A percentile compares a stretch with the other conserved stretches of the same genome.
Evolutionary conservation across 2,329 filamentous ascomycete genomes (phyloP).

Genomic region (Talaromyces sp.): DNA sequence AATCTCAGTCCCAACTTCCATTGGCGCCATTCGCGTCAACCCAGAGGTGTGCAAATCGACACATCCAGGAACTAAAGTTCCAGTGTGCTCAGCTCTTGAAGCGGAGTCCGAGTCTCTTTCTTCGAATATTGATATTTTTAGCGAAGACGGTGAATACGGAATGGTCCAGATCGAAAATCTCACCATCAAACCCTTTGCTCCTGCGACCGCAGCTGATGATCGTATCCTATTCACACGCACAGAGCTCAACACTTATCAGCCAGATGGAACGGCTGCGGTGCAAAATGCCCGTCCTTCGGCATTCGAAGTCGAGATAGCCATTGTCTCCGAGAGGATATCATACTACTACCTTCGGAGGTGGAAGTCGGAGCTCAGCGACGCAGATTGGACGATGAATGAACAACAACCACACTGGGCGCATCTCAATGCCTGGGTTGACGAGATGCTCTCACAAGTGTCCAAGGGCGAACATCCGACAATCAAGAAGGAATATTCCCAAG

Average conservation of each 20-base stretch:
- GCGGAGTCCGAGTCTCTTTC: neutral
- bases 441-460: no score
- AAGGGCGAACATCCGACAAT: neutral
- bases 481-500: neutral
- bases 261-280: neutral
- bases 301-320: neutral
- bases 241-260: neutral
- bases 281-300: neutral
- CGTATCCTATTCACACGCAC: neutral
- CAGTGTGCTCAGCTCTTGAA: neutral
- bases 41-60: neutral
- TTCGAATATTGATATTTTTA: neutral
- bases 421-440: no score
- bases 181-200: neutral
- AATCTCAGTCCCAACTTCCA: neutral
- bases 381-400: neutral
- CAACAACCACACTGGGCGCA: no score
- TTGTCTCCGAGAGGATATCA: neutral
- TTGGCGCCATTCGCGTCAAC: neutral
- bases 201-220: neutral
- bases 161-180: conserved; percentile 4
- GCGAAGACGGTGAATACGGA: neutral
- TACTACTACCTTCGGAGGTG: conserved; percentile 15
- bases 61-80: neutral
- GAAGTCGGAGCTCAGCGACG: neutral